These are phyloP conservation scores for Cadophora malorum DNA, from an alignment of 2,329 filamentous ascomycete genomes.

Conservation along the genomic window DNA sequence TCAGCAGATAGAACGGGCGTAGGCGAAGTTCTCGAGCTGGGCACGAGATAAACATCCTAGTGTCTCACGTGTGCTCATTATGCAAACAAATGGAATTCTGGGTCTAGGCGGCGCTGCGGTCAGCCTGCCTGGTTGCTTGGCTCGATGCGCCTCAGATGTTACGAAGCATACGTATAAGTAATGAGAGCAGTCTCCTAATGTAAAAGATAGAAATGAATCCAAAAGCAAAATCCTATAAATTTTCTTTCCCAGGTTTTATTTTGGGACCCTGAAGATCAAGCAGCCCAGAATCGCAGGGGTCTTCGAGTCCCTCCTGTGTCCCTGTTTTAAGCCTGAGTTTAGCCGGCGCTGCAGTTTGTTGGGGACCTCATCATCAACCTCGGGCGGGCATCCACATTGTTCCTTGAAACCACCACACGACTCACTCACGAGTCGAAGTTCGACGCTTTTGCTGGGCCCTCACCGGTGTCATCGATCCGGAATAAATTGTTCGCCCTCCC, in stretches of 20 bases:
- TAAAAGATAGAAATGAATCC: neutral
- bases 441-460: neutral
- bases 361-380: constrained; percentile 7
- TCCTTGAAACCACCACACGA: constrained; percentile 16
- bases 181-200: constrained; percentile 8
- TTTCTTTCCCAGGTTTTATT: neutral
- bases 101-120: constrained; percentile 1
- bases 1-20: constrained; percentile 25
- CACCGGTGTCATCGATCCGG: constrained; percentile 5
- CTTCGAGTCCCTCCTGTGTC: neutral
- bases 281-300: neutral
- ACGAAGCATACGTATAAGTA: constrained; percentile 14
- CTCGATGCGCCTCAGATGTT: constrained; percentile 11
- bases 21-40: constrained; percentile 14
- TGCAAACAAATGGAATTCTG: constrained; percentile 2
- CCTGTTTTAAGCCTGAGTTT: constrained; percentile 1
- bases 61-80: constrained; percentile 17
- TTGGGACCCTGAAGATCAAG: neutral
- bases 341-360: constrained; percentile 10
- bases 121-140: constrained; percentile 16
- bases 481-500: constrained; percentile 3
- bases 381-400: neutral
- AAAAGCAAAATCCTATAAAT: neutral
- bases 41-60: neutral
- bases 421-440: constrained; percentile 10